Evolutionary conservation across 1,139 yeast species (phyloP), one percentile per base, ranked within the genome.

Genomic region (Geotrichum aggregatum): DNA sequence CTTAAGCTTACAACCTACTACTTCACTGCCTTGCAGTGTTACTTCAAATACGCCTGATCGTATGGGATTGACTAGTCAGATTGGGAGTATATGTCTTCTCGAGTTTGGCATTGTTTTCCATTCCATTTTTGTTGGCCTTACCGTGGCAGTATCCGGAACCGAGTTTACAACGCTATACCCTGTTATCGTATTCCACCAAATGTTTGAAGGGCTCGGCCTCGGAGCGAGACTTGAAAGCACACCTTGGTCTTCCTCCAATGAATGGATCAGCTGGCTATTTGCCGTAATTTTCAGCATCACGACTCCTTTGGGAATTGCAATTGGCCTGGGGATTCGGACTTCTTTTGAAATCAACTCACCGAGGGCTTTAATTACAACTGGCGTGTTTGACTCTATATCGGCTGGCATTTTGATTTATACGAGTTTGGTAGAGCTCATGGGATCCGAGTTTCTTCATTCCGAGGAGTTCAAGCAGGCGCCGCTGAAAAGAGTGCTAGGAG

Each of bases 201-300:
- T 85, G 72, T 89, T 89, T 67, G 97, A 89, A 74, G 97, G 97
- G 52, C 76, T 89, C 54, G 97, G 96, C 61, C 75, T 89, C 62
- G 97, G 97, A 50, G 79, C 95, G 5, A 79, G 97, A 67, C 76
- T 89, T 52, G 88, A 96, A 1, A 76, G 79, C 26, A 80, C 87
- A 4, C 72, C 76, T 39, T 87, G 92, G 89, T 83, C 87, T 26
- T 66, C 69, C 24, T 56, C 66, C 42, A 75, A 74, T 62, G 56
- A 60, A 41, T 67, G 64, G 66, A 72, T 82, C 22, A 87, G 91
- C 19, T 83, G 84, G 80, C 42, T 76, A 0, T 70, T 83, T 59
- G 82, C 82, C 34, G 39, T 74, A 3, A 82, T 76, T 3, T 89
- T 81, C 68, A 78, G 84, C 1, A 56, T 88, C 14, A 77, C 87